phyloP scores from a whole-genome alignment of 2,329 filamentous ascomycete genomes.

The Thielaviopsis euricoi region DNA sequence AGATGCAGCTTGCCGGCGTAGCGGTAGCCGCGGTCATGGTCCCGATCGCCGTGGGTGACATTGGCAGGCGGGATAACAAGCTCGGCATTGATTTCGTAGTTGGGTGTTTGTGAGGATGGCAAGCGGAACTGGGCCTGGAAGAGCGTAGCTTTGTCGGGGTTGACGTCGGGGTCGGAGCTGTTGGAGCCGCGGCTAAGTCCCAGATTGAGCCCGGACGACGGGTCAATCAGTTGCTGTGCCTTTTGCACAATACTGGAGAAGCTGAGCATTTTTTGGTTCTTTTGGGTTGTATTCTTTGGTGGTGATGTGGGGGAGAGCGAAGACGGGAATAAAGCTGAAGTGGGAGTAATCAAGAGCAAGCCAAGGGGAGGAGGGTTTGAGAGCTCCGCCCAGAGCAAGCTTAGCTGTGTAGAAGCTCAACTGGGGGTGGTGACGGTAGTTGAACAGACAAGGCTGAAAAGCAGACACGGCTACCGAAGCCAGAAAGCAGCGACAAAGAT shows the following conservation, averaged over 20 bases:
- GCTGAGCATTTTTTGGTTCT: slow-evolving; percentile 46
- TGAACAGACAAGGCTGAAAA: neutral
- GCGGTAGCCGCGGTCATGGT: slow-evolving; percentile 60
- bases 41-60: slow-evolving; percentile 48
- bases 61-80: slow-evolving; percentile 68
- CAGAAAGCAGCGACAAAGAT: too few relatives aligned
- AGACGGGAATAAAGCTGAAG: too few relatives aligned
- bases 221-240: slow-evolving; percentile 88
- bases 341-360: too few relatives aligned
- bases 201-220: slow-evolving; percentile 48
- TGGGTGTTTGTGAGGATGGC: slow-evolving; percentile 75
- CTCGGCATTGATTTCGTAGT: slow-evolving; percentile 94
- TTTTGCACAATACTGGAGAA: slow-evolving; percentile 76
- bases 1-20: slow-evolving; percentile 88
- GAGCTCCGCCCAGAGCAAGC: neutral
- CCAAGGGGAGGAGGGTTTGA: slow-evolving; percentile 9
- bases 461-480: too few relatives aligned
- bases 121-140: slow-evolving; percentile 96
- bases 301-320: slow-evolving; percentile 18
- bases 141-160: slow-evolving; percentile 78
- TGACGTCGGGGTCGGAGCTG: slow-evolving; percentile 56
- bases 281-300: too few relatives aligned
- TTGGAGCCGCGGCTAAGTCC: slow-evolving; percentile 26
- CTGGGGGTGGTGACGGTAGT: too few relatives aligned
- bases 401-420: neutral